phyloP scores from a whole-genome alignment of 2,329 filamentous ascomycete genomes.

The Cryphonectria carpinicola region DNA sequence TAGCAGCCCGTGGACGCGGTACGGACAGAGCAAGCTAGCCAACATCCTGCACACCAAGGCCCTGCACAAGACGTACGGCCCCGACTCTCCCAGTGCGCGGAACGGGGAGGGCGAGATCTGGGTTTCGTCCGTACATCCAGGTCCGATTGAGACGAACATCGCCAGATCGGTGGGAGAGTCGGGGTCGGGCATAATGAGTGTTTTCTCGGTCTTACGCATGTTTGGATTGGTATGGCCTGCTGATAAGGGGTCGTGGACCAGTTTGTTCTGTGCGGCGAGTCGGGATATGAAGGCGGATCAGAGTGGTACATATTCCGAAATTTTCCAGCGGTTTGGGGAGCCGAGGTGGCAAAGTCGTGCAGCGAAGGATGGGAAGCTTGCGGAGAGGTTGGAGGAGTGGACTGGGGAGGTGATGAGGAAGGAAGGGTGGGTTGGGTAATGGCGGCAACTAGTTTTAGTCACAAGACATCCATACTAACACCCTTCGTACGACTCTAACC shows the following conservation, averaged over 20 bases:
- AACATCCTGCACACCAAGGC: slow-evolving; percentile 48
- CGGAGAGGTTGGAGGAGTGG: not conserved
- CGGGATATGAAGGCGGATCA: not conserved
- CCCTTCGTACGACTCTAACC: too few species aligned
- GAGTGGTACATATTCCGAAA: not conserved
- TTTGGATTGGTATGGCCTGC: slow-evolving; percentile 22
- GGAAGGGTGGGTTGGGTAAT: not conserved
- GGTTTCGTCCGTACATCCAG: slow-evolving; percentile 44
- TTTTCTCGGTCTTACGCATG: slow-evolving; percentile 14
- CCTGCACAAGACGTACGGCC: slow-evolving; percentile 41
- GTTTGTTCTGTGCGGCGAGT: not conserved
- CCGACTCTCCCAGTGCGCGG: slow-evolving; percentile 35
- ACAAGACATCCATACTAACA: too few species aligned
- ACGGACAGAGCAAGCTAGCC: slow-evolving; percentile 52
- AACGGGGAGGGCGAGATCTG: slow-evolving; percentile 41
- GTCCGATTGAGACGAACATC: slow-evolving; percentile 40
- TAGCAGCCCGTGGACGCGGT: slow-evolving; percentile 36
- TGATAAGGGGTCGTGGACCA: not conserved
- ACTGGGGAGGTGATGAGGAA: not conserved
- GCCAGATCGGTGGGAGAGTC: not conserved
- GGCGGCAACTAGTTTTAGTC: too few species aligned
- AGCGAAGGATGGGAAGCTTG: not conserved
- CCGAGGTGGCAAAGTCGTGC: not conserved
- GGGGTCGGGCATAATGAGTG: not conserved
- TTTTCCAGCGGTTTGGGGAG: not conserved